A percentile compares a stretch with the other conserved stretches of the same genome.
These are phyloP conservation scores for Coemansia sp. DNA, from an alignment of 192 early-diverging fungal genomes.

Conservation along the genomic window DNA sequence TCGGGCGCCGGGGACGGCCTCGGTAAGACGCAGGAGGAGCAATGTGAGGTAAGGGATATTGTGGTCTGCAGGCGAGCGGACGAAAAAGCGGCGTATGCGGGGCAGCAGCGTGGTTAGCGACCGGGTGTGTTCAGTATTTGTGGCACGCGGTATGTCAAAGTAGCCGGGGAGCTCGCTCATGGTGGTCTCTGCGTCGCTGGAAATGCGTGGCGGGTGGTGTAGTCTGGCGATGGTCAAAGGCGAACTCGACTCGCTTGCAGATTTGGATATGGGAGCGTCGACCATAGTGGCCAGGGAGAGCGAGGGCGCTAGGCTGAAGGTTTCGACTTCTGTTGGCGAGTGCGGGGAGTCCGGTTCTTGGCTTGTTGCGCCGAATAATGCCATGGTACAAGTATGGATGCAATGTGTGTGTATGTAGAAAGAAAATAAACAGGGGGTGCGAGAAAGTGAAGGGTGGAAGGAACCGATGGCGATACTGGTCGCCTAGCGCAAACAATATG, in stretches of 20 bases:
- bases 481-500: not conserved
- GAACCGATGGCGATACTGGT: not conserved
- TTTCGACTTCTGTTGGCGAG: not conserved
- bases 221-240: not conserved
- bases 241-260: not conserved
- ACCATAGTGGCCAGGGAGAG: not conserved
- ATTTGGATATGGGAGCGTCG: not conserved
- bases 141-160: no score
- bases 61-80: conserved; percentile 6
- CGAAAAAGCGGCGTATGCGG: not conserved
- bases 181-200: not conserved
- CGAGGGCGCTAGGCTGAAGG: not conserved
- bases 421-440: no score
- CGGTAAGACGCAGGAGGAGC: conserved; percentile 10
- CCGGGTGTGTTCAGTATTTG: no score
- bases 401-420: not conserved
- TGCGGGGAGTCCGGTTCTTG: no score
- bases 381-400: not conserved
- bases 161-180: not conserved
- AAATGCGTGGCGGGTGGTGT: no score
- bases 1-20: not conserved
- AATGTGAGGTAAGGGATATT: conserved; percentile 20
- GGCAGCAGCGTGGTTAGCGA: not conserved
- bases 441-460: not conserved
- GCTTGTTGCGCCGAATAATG: no score